A percentile compares a stretch with the other conserved stretches of the same genome.
Conservation (phyloP, 495 filamentous ascomycete genomes). For the Xylaria sp. region DNA sequence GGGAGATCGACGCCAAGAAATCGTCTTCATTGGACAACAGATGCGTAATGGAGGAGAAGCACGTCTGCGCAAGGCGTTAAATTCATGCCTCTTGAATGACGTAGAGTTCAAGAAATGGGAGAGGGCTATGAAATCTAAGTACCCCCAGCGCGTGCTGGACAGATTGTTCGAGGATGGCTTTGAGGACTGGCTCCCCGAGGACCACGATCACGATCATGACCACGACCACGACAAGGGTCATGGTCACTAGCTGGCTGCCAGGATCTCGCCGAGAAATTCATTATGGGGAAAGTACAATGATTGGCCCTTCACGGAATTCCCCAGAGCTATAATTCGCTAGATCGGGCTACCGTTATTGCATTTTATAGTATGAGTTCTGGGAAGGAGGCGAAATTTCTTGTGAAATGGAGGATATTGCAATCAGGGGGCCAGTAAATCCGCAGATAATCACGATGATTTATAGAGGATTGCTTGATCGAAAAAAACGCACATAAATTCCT, state of each 20-base stretch:
- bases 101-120: slow-evolving; percentile 60
- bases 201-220: slow-evolving; percentile 40
- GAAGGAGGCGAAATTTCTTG: too few relatives aligned
- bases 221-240: slow-evolving; percentile 22
- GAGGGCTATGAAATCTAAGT: slow-evolving; percentile 53
- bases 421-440: too few relatives aligned
- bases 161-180: slow-evolving; percentile 63
- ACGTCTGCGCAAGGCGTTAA: slow-evolving; percentile 50
- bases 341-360: too few relatives aligned
- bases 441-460: too few relatives aligned
- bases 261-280: too few relatives aligned
- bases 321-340: too few relatives aligned
- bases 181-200: slow-evolving; percentile 62
- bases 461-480: too few relatives aligned
- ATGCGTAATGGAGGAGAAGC: slow-evolving; percentile 44
- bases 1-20: slow-evolving; percentile 66
- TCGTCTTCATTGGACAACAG: slow-evolving; percentile 65
- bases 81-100: slow-evolving; percentile 59
- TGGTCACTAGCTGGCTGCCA: neutral
- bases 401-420: too few relatives aligned
- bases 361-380: too few relatives aligned
- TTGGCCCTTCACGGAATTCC: too few relatives aligned
- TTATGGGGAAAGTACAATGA: too few relatives aligned
- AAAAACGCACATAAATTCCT: too few relatives aligned
- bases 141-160: slow-evolving; percentile 46